Conservation (phyloP, 2,329 filamentous ascomycete genomes). For the Colletotrichum trifolii region DNA sequence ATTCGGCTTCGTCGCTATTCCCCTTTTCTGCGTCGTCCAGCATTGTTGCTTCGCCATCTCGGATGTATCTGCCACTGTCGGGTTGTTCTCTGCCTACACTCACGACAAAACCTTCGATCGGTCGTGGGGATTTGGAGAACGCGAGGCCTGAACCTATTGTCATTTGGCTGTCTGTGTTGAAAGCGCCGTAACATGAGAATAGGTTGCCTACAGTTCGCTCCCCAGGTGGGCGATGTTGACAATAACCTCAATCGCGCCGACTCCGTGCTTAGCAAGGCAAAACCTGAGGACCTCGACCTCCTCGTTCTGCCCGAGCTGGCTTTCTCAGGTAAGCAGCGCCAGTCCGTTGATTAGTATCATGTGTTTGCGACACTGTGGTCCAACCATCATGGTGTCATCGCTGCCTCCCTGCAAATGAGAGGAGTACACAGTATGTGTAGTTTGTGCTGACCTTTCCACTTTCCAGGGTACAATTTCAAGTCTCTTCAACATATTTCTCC, state of each 20-base stretch:
- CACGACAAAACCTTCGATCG: background rate
- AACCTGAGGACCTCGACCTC: slow-evolving; percentile 70
- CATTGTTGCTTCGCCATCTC: background rate
- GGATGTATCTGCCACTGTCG: slow-evolving; percentile 6
- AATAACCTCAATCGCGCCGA: slow-evolving; percentile 79
- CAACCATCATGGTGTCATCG: too few species aligned
- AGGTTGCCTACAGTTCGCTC: slow-evolving; percentile 77
- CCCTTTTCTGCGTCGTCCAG: background rate
- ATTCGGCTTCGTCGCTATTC: background rate
- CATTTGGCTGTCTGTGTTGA: too few species aligned
- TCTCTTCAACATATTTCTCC: slow-evolving; percentile 75
- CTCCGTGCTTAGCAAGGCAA: slow-evolving; percentile 65
- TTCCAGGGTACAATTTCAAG: slow-evolving; percentile 79
- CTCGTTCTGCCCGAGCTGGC: slow-evolving; percentile 82
- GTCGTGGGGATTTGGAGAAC: too few species aligned
- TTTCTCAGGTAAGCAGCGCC: slow-evolving; percentile 69
- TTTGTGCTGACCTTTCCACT: background rate
- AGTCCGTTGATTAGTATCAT: rapidly evolving
- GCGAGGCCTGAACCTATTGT: too few species aligned
- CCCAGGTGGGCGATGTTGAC: slow-evolving; percentile 75
- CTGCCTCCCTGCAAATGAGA: background rate
- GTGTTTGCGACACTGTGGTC: too few species aligned
- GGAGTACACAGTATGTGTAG: background rate
- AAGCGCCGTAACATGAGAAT: slow-evolving; percentile 65
- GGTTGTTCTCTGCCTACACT: background rate